These are phyloP conservation scores for Acanthamoeba healyi DNA, from an alignment of 208 protist species.

Conservation along the genomic window DNA sequence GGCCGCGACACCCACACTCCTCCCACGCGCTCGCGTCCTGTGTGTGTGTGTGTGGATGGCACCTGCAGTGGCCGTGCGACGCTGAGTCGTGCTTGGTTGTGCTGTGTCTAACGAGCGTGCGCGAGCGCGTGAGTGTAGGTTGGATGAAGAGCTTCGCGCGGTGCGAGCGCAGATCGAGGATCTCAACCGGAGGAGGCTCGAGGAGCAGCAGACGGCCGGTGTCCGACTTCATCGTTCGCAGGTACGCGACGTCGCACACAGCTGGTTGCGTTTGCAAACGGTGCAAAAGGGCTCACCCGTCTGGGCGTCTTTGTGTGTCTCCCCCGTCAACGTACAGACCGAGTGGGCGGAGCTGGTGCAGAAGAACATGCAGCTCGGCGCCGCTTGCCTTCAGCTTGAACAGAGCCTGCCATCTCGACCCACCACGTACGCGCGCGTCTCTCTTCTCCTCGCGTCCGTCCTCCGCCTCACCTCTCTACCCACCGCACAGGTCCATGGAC, in stretches of 20 bases:
- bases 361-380: conserved; percentile 52
- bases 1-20: too few species aligned
- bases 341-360: conserved; percentile 48
- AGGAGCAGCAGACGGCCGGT: conserved; percentile 29
- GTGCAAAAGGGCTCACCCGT: too few species aligned
- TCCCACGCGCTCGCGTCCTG: too few species aligned
- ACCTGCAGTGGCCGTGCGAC: too few species aligned
- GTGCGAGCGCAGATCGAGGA: conserved; percentile 1
- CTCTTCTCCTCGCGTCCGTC: background rate
- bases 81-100: too few species aligned
- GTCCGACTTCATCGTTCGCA: background rate
- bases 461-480: background rate
- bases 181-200: conserved; percentile 26
- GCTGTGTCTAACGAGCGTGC: background rate
- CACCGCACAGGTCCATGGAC: background rate
- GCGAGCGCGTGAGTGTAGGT: background rate
- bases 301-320: too few species aligned
- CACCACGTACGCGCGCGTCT: background rate
- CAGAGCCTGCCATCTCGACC: conserved; percentile 19
- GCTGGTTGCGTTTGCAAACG: too few species aligned
- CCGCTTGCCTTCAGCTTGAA: background rate
- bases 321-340: background rate
- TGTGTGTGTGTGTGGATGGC: too few species aligned
- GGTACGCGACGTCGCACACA: background rate
- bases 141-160: conserved; percentile 34